Evolutionary conservation across 2,329 filamentous ascomycete genomes (phyloP), one percentile per base, ranked within the genome.

Genomic region (Trematosphaeria pertusa): DNA sequence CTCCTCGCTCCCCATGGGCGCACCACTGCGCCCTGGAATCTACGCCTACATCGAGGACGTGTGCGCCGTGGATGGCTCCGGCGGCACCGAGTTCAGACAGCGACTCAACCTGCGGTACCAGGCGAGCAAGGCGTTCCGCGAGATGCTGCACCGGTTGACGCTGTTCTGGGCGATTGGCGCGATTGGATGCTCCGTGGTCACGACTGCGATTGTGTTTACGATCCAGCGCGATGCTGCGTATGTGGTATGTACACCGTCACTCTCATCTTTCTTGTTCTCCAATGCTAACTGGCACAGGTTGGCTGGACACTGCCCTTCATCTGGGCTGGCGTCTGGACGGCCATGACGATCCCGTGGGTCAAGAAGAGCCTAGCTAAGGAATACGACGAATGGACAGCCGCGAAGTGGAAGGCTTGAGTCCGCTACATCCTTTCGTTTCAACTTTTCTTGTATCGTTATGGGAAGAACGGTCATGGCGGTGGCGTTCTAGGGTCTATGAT

Each of bases 41-140:
- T 82, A 82, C 65, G 73, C 73, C 6, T 71, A 82, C 52, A 79
- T 82, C 52, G 80, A 82, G 48, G 80, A 82, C 54, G 70, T 82
- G 19, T 73, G 75, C 32, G 78, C 78, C 2, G 79, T 81, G 4
- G 79, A 82, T 48, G 80, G 80, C 4, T 73, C 69, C 11, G 80
- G 79, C 17, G 78, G 77, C 5, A 81, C 78, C 5, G 76, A 76
- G 43, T 82, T 77, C 67, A 72, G 80, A 32, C 76, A 81, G 56
- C 64, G 75, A 3, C 67, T 82, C 24, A 80, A 81, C 57, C 62
- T 74, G 28, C 71, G 80, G 26, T 82, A 82, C 60, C 75, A 79
- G 62, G 77, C 79, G 2, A 79, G 76, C 59, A 78, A 80, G 58
- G 67, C 73, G 17, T 82, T 82, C 66, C 73, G 80, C 21, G 70